A percentile compares a stretch with the other conserved stretches of the same genome.
phyloP scores from a whole-genome alignment of 106 monocot genomes.

The Amphibolis antarctica region DNA sequence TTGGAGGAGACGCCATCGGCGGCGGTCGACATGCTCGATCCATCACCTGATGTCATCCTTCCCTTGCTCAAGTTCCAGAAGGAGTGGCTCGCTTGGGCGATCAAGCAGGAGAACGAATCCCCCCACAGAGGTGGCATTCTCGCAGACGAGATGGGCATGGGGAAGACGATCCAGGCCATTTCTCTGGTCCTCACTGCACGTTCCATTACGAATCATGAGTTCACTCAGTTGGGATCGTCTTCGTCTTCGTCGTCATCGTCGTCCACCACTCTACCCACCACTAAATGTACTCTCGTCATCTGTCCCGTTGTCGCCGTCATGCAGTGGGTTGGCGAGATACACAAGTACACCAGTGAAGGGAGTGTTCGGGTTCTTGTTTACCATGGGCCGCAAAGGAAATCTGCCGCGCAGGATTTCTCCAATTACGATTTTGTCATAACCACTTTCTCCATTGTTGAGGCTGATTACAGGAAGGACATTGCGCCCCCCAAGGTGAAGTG shows the following conservation, averaged over 20 bases:
- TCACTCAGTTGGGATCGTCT: no score
- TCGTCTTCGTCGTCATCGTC: not conserved
- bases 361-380: conserved; percentile 16
- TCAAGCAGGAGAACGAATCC: conserved; percentile 56
- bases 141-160: conserved; percentile 98
- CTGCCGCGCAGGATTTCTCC: conserved; percentile 21
- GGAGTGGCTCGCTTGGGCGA: conserved; percentile 81
- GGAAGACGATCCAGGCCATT: conserved; percentile 90
- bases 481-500: conserved; percentile 55
- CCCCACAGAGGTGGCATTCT: conserved; percentile 49
- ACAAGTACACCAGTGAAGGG: conserved; percentile 39
- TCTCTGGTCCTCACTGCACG: conserved; percentile 67
- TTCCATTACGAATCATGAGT: no score
- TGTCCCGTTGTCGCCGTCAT: conserved; percentile 82
- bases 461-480: conserved; percentile 49
- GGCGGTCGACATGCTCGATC: conserved; percentile 21
- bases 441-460: conserved; percentile 60
- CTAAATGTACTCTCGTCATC: conserved; percentile 50
- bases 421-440: conserved; percentile 79
- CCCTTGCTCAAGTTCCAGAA: conserved; percentile 74
- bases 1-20: not conserved
- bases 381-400: conserved; percentile 6
- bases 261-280: not conserved
- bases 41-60: conserved; percentile 38
- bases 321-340: conserved; percentile 81